Base-by-base conservation (phyloP, 768 basidiomycete species). In the Hygrocybe coccinea region DNA sequence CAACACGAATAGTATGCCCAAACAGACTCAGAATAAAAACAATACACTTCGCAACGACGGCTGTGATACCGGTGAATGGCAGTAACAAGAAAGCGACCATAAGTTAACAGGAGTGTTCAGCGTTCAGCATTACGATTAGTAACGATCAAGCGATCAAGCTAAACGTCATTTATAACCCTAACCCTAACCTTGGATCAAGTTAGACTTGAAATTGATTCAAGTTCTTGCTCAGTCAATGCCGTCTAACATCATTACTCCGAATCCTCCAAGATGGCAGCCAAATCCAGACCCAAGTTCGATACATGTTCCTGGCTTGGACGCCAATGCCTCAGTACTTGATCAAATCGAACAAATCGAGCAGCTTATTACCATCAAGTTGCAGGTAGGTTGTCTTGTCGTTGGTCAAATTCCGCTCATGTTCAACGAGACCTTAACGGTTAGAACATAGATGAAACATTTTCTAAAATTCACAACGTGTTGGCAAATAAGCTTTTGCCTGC, bases 271-370 rank as follows among this genome's bases (percentile, higher is more conserved):
- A 75, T 91, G 87, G 85, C 74, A 76, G 58, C 87, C 89, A 7
- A 82, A 76, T 25, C 59, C 74, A 4, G 80, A 91, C 67, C 84
- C 88, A 15, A 62, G 77, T 1, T 76, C 78, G 44, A 90, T 92
- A 52, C 66, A 74, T 12, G 75, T 91, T 2, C 85, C 88, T 7
- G 89, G 90, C 0, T 75, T 92, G 36, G 87, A 92, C 62, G 80
- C 79, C 1, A 76, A 73, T 9, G 86, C 87, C 21, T 77, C 87
- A 19, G 74, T 84, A 22, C 79, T 79, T 56, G 91, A 87, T 64
- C 94, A 97, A 73, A 87, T 93, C 52, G 92, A 95, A 64, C 91
- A 95, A 70, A 91, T 97, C 56, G 95, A 98, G 70, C 95, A 97
- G 67, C 78, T 95, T 64, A 95, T 95, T 58, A 94, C 95, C 8